Conservation (phyloP, 2,329 filamentous ascomycete species). For the Biscogniauxia sp. region DNA sequence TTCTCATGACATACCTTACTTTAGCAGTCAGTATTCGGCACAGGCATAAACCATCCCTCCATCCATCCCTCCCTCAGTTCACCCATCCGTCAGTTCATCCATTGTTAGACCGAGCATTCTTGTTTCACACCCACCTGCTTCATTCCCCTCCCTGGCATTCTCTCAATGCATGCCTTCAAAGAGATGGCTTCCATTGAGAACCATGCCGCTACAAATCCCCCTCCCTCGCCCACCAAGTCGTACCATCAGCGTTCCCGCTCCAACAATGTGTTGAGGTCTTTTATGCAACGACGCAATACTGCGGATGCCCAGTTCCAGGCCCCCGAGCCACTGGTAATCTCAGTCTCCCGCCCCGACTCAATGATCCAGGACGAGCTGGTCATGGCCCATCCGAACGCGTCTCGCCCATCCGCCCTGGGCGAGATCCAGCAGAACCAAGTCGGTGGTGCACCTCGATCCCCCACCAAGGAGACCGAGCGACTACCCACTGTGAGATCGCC, state of each 20-base stretch:
- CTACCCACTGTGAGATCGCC: slow-evolving; percentile 25
- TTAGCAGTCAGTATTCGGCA: slow-evolving; percentile 16
- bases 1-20: slow-evolving; percentile 16
- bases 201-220: slow-evolving; percentile 18
- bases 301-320: slow-evolving; percentile 40
- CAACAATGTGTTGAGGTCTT: slow-evolving; percentile 48
- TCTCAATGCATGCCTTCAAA: slow-evolving; percentile 3
- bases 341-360: slow-evolving; percentile 20
- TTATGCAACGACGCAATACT: slow-evolving; percentile 49
- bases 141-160: slow-evolving; percentile 9
- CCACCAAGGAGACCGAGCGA: slow-evolving; percentile 21
- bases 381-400: slow-evolving; percentile 35
- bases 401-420: slow-evolving; percentile 47
- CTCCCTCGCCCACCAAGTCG: slow-evolving; percentile 7
- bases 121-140: slow-evolving; percentile 20
- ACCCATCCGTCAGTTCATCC: background rate
- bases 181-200: slow-evolving; percentile 29
- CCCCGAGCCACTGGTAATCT: slow-evolving; percentile 21
- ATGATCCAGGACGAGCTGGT: slow-evolving; percentile 23
- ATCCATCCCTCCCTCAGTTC: slow-evolving; percentile 2
- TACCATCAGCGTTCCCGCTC: slow-evolving; percentile 38
- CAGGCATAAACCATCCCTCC: slow-evolving; percentile 1
- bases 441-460: slow-evolving; percentile 25
- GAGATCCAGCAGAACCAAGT: slow-evolving; percentile 57
- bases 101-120: slow-evolving; percentile 21